Conservation (phyloP, 768 basidiomycete genomes). For the Hygrocybe punicea region DNA sequence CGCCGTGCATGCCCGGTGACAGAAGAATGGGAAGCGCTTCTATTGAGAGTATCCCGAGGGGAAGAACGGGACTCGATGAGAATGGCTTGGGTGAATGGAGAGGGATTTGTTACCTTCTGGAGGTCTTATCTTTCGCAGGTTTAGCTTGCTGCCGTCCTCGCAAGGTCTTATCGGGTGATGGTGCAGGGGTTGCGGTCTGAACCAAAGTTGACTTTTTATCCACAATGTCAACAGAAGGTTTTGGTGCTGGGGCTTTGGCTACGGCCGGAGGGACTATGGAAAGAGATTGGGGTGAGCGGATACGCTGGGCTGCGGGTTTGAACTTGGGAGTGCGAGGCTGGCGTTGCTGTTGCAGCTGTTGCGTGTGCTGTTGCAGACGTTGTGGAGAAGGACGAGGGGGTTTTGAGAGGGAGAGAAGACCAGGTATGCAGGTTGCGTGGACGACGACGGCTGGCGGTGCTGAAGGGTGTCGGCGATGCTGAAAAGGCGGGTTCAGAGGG, state of each 20-base stretch:
- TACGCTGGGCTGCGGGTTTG: conserved; percentile 24
- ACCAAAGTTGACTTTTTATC: conserved; percentile 24
- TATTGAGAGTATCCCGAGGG: conserved; percentile 15
- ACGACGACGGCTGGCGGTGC: conserved; percentile 65
- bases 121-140: conserved; percentile 41
- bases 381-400: conserved; percentile 35
- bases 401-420: conserved; percentile 68
- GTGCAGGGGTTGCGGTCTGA: conserved; percentile 1
- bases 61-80: neutral
- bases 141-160: conserved; percentile 36
- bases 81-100: conserved; percentile 6
- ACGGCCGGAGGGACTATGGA: neutral
- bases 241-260: conserved; percentile 1
- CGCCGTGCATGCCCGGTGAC: conserved; percentile 41
- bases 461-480: conserved; percentile 58
- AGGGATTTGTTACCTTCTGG: conserved; percentile 35
- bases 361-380: conserved; percentile 38
- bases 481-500: conserved; percentile 22
- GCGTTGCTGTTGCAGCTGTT: conserved; percentile 29
- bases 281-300: conserved; percentile 24
- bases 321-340: conserved; percentile 38
- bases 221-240: conserved; percentile 7
- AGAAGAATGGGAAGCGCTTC: conserved; percentile 46
- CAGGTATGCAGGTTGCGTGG: conserved; percentile 70
- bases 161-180: conserved; percentile 24